phyloP scores from a whole-genome alignment of 257 asterid genomes.

The Lantana camara region DNA sequence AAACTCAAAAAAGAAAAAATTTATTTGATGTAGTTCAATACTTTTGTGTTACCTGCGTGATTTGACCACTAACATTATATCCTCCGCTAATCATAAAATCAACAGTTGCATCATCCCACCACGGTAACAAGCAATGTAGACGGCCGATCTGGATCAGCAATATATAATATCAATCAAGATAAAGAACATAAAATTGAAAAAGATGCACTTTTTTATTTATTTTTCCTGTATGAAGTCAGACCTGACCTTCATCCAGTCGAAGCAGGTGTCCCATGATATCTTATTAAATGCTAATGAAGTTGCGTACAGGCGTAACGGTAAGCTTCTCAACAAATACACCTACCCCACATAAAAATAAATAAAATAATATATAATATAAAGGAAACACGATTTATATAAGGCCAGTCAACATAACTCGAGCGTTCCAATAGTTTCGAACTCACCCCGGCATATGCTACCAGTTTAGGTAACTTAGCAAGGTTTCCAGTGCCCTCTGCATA shows the following conservation, averaged over 20 bases:
- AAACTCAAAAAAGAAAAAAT: background rate
- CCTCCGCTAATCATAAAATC: conserved; percentile 95
- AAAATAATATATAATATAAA: too few species aligned
- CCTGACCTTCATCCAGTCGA: conserved; percentile 88
- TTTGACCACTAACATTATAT: conserved; percentile 62
- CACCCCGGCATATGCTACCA: conserved; percentile 86
- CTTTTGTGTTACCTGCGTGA: conserved; percentile 43
- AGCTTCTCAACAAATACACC: conserved; percentile 68
- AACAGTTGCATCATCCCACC: conserved; percentile 96
- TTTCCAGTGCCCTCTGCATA: conserved; percentile 94
- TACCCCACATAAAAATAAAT: conserved; percentile 34
- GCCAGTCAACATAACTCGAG: too few species aligned
- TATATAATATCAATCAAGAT: conserved; percentile 12
- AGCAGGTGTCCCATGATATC: conserved; percentile 53
- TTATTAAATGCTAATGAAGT: conserved; percentile 62
- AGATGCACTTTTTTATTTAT: background rate
- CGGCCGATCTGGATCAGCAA: conserved; percentile 69
- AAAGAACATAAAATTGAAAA: background rate
- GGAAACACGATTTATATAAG: too few species aligned
- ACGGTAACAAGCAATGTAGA: conserved; percentile 79
- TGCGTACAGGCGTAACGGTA: conserved; percentile 73
- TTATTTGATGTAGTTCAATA: background rate
- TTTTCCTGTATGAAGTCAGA: background rate
- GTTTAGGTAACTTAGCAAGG: conserved; percentile 76
- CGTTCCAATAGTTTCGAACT: conserved; percentile 26